These are phyloP conservation scores for Platanus orientalis DNA, from an alignment of 164 flowering plant genomes.

Conservation along the genomic window DNA sequence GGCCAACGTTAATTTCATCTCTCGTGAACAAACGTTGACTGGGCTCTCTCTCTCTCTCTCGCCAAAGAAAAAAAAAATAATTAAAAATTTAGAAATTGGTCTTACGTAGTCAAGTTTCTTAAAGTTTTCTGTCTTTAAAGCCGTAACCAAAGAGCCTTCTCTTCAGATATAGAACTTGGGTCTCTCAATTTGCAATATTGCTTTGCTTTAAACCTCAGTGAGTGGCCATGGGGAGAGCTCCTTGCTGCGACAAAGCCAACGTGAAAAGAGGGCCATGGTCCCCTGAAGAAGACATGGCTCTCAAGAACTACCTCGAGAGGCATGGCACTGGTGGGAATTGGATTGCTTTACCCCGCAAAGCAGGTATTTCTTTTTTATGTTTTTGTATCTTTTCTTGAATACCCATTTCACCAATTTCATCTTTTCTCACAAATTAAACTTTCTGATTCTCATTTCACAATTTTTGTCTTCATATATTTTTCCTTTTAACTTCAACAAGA, in stretches of 20 bases:
- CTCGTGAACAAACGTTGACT: no score
- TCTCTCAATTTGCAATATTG: no score
- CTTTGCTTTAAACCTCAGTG: no score
- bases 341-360: slow-evolving; percentile 67
- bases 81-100: no score
- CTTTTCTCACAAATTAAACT: neutral
- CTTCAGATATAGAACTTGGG: no score
- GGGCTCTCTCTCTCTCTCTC: no score
- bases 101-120: no score
- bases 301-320: slow-evolving; percentile 40
- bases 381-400: neutral
- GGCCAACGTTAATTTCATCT: no score
- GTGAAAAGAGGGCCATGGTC: slow-evolving; percentile 90
- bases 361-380: slow-evolving; percentile 33
- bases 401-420: neutral
- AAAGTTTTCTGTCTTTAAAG: no score
- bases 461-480: neutral
- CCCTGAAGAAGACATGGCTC: slow-evolving; percentile 63
- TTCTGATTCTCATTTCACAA: neutral
- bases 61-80: no score
- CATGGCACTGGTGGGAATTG: slow-evolving; percentile 65
- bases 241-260: slow-evolving; percentile 77
- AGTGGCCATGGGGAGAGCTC: slow-evolving; percentile 65
- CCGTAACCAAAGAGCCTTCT: no score
- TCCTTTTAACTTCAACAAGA: neutral